Evolutionary conservation across 2,329 filamentous ascomycete species (phyloP), one percentile per base, ranked within the genome.

Genomic region (Fusarium burgessii): DNA sequence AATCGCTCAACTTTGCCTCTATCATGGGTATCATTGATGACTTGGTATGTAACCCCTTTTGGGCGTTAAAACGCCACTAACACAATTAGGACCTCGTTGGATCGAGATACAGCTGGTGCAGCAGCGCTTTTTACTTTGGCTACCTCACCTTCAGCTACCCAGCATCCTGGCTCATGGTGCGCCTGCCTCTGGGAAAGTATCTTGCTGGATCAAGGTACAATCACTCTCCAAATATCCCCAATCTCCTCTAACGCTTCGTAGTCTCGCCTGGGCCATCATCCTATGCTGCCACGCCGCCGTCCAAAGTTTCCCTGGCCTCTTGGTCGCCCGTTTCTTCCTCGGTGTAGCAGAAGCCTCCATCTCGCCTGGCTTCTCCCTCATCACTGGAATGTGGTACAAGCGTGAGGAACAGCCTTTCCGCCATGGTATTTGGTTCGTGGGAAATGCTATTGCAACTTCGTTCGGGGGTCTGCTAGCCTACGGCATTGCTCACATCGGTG

Each of bases 341-440:
- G 73, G 73, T 18, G 71, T 64, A 7, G 73, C 73, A 3, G 73
- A 75, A 11, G 73, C 73, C 12, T 75, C 73, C 5, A 75, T 75
- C 12, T 74, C 73, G 0, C 73, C 73, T 1, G 73, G 71, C 0
- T 74, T 75, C 13, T 71, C 68, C 0, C 40, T 75, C 8, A 74
- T 75, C 4, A 75, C 73, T 14, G 73, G 73, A 5, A 75, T 75
- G 73, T 75, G 73, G 73, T 75, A 75, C 4, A 72, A 54, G 2
- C 69, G 73, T 0, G 73, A 75, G 5, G 73, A 75, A 4, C 71
- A 75, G 6, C 73, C 73, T 14, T 69, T 75, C 12, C 43, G 73
- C 23, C 73, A 75, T 6, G 73, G 73, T 6, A 68, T 74, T 6
- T 75, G 71, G 73, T 75, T 75, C 14, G n/a, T 74, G 8, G 73